Evolutionary conservation across 345 rosid genomes (phyloP).

Genomic region (Brassica carinata): DNA sequence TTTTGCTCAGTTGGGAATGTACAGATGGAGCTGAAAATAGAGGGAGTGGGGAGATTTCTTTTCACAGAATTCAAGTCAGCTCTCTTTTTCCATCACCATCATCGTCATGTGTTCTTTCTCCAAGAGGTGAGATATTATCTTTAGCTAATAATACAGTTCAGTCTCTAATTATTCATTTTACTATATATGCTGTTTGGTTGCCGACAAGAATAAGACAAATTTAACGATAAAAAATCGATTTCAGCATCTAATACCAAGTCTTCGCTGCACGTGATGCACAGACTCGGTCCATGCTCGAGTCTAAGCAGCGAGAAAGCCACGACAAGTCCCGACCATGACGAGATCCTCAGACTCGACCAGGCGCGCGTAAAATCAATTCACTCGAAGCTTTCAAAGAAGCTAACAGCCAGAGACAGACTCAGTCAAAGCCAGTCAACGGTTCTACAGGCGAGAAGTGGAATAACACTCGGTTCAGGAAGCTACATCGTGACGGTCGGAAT

Average conservation of each 20-base stretch:
- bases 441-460: conserved; percentile 66
- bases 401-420: background rate
- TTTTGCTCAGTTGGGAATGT: conserved; percentile 25
- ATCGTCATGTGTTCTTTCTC: conserved; percentile 41
- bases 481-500: conserved; percentile 59
- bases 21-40: conserved; percentile 34
- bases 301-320: too few species aligned
- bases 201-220: too few species aligned
- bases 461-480: conserved; percentile 51
- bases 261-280: conserved; percentile 59
- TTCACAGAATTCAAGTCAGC: conserved; percentile 44
- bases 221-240: background rate
- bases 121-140: too few species aligned
- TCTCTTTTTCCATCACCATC: conserved; percentile 60
- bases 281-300: conserved; percentile 65
- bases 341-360: conserved; percentile 62
- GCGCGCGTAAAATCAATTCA: conserved; percentile 65
- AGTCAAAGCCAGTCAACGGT: conserved; percentile 30
- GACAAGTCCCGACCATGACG: conserved; percentile 26
- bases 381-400: conserved; percentile 41
- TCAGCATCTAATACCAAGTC: conserved; percentile 46
- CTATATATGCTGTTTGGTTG: too few species aligned
- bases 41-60: conserved; percentile 6
- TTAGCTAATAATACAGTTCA: too few species aligned
- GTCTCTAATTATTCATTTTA: background rate